A percentile compares a stretch with the other conserved stretches of the same genome.
Conservation (phyloP, 208 protist species). For the Crithidia fasciculata region DNA sequence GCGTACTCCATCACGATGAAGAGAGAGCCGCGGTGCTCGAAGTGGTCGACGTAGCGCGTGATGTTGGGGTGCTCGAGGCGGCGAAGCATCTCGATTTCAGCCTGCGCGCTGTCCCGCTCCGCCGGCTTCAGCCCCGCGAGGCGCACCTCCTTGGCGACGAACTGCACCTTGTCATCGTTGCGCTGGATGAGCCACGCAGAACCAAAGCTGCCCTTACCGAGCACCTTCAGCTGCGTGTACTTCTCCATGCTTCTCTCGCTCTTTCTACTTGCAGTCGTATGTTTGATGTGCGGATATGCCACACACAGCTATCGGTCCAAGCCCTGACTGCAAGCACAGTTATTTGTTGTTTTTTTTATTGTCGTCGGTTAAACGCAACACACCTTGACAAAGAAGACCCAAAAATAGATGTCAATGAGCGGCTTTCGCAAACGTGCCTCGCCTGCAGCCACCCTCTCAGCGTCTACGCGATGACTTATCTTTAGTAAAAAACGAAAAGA, state of each 20-base stretch:
- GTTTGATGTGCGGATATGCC: no score
- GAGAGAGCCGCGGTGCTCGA: slow-evolving; percentile 74
- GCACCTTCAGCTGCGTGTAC: slow-evolving; percentile 84
- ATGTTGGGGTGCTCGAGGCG: slow-evolving; percentile 92
- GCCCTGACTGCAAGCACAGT: no score
- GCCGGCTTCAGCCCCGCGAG: slow-evolving; percentile 75
- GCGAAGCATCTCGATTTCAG: slow-evolving; percentile 90
- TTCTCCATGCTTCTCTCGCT: slow-evolving; percentile 64
- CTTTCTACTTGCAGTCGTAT: background rate
- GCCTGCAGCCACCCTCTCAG: no score
- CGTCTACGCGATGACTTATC: no score
- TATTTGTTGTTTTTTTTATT: background rate
- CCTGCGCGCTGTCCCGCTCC: slow-evolving; percentile 84
- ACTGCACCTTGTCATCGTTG: slow-evolving; percentile 75
- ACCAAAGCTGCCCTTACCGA: slow-evolving; percentile 93
- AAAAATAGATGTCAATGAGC: no score
- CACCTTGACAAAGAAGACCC: no score
- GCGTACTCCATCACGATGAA: slow-evolving; percentile 95
- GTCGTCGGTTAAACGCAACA: background rate
- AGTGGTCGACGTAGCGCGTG: slow-evolving; percentile 90
- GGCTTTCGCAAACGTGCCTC: no score
- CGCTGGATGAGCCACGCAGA: slow-evolving; percentile 89
- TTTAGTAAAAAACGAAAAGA: background rate
- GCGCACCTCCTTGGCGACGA: slow-evolving; percentile 91
- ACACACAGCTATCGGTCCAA: no score